Evolutionary conservation across 2,329 filamentous ascomycete genomes (phyloP).

Genomic region (Byssoonygena ceratinophila): DNA sequence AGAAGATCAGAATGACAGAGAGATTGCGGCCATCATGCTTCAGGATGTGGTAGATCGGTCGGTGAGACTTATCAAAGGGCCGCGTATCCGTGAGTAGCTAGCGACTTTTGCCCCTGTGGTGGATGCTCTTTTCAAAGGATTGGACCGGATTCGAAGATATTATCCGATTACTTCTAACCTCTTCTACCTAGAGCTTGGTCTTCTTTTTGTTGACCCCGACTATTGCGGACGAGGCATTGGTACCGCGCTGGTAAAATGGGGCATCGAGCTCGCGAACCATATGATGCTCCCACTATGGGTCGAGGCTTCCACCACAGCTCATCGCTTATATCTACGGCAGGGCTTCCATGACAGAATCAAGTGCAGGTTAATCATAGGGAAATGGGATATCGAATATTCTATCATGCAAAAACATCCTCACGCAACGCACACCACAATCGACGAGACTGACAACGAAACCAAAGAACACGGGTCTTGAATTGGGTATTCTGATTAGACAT

Average conservation of each 20-base stretch:
- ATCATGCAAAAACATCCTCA: slow-evolving; percentile 12
- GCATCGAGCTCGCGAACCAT: slow-evolving; percentile 14
- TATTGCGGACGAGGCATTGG: slow-evolving; percentile 17
- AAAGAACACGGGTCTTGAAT: neutral
- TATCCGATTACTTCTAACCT: neutral
- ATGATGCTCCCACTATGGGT: slow-evolving; percentile 17
- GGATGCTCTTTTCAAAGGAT: neutral
- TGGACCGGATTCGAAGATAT: neutral
- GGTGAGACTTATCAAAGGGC: slow-evolving; percentile 12
- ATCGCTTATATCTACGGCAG: slow-evolving; percentile 11
- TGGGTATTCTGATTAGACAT: neutral
- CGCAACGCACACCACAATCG: neutral
- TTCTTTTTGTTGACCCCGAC: slow-evolving; percentile 17
- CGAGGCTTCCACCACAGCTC: slow-evolving; percentile 11
- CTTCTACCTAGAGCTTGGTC: slow-evolving; percentile 13
- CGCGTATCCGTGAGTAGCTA: slow-evolving; percentile 15
- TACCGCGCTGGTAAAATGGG: slow-evolving; percentile 17
- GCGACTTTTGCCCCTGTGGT: neutral
- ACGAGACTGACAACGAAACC: neutral
- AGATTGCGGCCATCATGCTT: slow-evolving; percentile 8
- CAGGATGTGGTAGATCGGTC: slow-evolving; percentile 13
- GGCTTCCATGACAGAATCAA: slow-evolving; percentile 13
- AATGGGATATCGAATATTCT: slow-evolving; percentile 16
- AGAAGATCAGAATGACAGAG: slow-evolving; percentile 13
- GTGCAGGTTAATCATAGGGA: slow-evolving; percentile 8